A percentile compares a stretch with the other conserved stretches of the same genome.
phyloP scores from a whole-genome alignment of 2,329 filamentous ascomycete species.

The Penicillium occitanis region DNA sequence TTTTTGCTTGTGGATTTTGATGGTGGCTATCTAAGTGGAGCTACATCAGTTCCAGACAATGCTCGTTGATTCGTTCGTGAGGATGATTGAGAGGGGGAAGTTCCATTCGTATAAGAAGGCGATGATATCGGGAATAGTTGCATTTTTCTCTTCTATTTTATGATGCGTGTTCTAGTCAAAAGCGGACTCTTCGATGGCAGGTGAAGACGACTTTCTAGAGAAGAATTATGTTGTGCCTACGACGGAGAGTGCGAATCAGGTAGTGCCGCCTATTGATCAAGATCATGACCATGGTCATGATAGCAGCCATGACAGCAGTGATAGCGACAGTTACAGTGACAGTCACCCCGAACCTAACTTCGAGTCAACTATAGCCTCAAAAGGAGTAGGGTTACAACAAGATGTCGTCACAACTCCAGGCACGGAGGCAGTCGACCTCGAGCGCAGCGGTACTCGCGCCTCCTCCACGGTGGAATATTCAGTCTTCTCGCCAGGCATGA shows the following conservation, averaged over 20 bases:
- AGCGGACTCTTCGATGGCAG: background rate
- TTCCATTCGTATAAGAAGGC: background rate
- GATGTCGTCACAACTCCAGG: background rate
- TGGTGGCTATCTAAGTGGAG: constrained; percentile 3
- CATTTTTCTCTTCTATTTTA: background rate
- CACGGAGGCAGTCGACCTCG: constrained; percentile 8
- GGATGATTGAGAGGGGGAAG: background rate
- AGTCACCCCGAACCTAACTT: background rate
- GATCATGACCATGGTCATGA: background rate
- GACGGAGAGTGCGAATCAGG: background rate
- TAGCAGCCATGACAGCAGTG: background rate
- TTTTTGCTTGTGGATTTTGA: background rate
- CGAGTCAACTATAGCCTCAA: background rate
- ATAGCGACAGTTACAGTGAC: background rate
- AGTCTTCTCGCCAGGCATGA: constrained; percentile 25
- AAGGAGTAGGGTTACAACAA: background rate
- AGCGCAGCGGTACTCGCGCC: constrained; percentile 12
- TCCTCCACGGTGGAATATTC: constrained; percentile 24
- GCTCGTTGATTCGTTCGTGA: background rate
- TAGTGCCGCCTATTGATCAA: background rate
- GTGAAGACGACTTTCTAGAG: background rate
- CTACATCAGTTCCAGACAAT: background rate
- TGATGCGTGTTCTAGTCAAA: too few species aligned
- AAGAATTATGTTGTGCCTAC: background rate
- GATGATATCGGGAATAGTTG: background rate